Evolutionary conservation across 306 rosid genomes (phyloP).

Genomic region (Carpinus viminea): DNA sequence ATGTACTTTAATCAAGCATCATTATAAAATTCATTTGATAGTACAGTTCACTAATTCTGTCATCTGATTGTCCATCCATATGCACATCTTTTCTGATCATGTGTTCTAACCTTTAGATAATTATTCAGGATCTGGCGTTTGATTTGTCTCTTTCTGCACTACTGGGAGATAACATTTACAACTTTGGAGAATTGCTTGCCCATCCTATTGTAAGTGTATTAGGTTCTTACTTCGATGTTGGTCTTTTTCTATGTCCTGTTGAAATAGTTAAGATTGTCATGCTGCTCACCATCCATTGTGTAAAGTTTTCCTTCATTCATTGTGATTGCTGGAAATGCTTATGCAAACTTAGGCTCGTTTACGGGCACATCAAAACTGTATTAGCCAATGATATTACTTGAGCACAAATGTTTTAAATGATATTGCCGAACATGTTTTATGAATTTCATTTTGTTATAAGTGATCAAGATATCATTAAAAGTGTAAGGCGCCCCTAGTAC

Average conservation of each 20-base stretch:
- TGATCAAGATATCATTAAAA: too few relatives aligned
- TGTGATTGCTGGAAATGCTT: not conserved
- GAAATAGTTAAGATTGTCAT: not conserved
- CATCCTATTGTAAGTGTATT: constrained; percentile 86
- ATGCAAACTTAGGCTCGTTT: not conserved
- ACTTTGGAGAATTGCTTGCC: constrained; percentile 97
- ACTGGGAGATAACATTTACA: constrained; percentile 95
- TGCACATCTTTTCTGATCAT: constrained; percentile 12
- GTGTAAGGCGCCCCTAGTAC: too few relatives aligned
- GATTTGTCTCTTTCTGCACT: constrained; percentile 97
- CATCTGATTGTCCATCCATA: not conserved
- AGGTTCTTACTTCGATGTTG: not conserved
- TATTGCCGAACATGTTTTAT: not conserved
- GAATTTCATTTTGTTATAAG: not conserved
- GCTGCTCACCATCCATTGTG: not conserved
- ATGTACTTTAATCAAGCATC: not conserved
- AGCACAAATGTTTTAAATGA: not conserved
- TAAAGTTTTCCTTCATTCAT: not conserved
- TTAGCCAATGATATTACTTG: not conserved
- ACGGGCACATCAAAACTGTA: not conserved
- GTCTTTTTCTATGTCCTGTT: constrained; percentile 1
- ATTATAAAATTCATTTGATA: not conserved
- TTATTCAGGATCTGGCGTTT: constrained; percentile 85
- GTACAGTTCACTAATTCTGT: not conserved
- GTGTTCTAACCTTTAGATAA: constrained; percentile 12